Evolutionary conservation across 108 stramenopile species (phyloP).

Genomic region (Skeletonema tropicum): DNA sequence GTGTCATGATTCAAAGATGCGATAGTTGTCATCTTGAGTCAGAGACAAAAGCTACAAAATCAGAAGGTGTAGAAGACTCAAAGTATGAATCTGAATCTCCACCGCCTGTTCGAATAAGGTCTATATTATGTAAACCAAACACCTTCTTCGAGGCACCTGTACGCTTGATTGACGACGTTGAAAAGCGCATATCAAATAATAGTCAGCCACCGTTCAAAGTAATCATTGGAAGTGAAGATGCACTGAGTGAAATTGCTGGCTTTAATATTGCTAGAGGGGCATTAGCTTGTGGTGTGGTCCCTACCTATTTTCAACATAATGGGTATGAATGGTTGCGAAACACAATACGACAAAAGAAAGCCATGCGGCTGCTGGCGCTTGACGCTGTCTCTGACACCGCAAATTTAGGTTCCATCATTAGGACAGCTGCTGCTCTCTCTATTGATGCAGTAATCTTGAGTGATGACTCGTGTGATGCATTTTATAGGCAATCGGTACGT

Average conservation of each 20-base stretch:
- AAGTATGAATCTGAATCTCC: neutral
- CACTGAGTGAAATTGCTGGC: constrained; percentile 63
- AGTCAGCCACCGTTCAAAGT: constrained; percentile 55
- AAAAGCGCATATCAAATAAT: constrained; percentile 18
- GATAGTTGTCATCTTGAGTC: neutral
- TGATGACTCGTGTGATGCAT: constrained; percentile 76
- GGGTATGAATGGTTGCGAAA: constrained; percentile 57
- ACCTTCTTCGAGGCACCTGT: constrained; percentile 53
- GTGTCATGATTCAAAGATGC: constrained; percentile 70
- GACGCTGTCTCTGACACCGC: constrained; percentile 80
- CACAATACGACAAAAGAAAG: constrained; percentile 24
- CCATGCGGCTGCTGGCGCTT: constrained; percentile 60
- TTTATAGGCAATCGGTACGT: constrained; percentile 76
- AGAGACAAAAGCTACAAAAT: neutral
- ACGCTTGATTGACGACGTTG: constrained; percentile 39
- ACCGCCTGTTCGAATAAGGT: constrained; percentile 49
- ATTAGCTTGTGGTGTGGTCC: constrained; percentile 73
- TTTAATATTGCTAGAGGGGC: constrained; percentile 72
- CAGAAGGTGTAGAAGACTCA: neutral
- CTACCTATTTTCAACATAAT: constrained; percentile 27
- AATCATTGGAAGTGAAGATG: constrained; percentile 57
- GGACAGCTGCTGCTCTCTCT: constrained; percentile 73
- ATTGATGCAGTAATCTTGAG: constrained; percentile 73
- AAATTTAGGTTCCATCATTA: constrained; percentile 80
- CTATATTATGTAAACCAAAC: constrained; percentile 68